Evolutionary conservation across 805 yeast genomes (phyloP).

Genomic region (Starmerella stigmatis): DNA sequence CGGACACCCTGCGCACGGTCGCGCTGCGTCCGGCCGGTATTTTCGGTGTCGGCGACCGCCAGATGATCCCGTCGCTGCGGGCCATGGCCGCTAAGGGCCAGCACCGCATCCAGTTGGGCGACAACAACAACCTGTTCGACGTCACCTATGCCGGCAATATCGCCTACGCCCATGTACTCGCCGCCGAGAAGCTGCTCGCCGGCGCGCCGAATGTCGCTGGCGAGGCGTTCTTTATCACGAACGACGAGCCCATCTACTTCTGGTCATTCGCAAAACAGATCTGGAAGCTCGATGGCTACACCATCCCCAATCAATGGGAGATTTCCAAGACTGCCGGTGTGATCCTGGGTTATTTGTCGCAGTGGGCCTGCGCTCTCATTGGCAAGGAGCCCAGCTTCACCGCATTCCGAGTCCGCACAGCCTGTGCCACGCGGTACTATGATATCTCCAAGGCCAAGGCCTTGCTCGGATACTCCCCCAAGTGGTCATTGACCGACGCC

Average conservation of each 20-base stretch:
- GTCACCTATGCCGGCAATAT: slow-evolving; percentile 99
- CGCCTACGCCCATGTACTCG: slow-evolving; percentile 90
- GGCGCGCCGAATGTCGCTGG: slow-evolving; percentile 55
- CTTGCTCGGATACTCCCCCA: slow-evolving; percentile 68
- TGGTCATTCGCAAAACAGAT: slow-evolving; percentile 96
- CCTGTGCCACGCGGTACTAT: slow-evolving; percentile 89
- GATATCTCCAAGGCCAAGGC: slow-evolving; percentile 79
- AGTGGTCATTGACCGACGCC: slow-evolving; percentile 66
- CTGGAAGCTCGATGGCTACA: slow-evolving; percentile 92
- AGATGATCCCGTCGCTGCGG: slow-evolving; percentile 84
- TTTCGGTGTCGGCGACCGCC: slow-evolving; percentile 98
- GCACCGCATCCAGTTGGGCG: slow-evolving; percentile 87
- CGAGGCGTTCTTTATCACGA: slow-evolving; percentile 79
- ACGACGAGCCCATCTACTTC: slow-evolving; percentile 88
- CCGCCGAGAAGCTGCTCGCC: slow-evolving; percentile 59
- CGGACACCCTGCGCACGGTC: slow-evolving; percentile 55
- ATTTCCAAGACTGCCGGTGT: slow-evolving; percentile 69
- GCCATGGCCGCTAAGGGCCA: slow-evolving; percentile 74
- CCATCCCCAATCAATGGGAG: slow-evolving; percentile 58
- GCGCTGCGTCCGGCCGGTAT: slow-evolving; percentile 96
- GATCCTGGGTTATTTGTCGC: slow-evolving; percentile 70
- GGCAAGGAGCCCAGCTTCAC: slow-evolving; percentile 91
- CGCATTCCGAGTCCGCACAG: slow-evolving; percentile 85
- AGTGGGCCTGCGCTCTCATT: slow-evolving; percentile 53
- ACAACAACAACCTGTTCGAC: slow-evolving; percentile 85